phyloP scores from a whole-genome alignment of 2,329 filamentous ascomycete species.

The Nigrospora osmanthi region DNA sequence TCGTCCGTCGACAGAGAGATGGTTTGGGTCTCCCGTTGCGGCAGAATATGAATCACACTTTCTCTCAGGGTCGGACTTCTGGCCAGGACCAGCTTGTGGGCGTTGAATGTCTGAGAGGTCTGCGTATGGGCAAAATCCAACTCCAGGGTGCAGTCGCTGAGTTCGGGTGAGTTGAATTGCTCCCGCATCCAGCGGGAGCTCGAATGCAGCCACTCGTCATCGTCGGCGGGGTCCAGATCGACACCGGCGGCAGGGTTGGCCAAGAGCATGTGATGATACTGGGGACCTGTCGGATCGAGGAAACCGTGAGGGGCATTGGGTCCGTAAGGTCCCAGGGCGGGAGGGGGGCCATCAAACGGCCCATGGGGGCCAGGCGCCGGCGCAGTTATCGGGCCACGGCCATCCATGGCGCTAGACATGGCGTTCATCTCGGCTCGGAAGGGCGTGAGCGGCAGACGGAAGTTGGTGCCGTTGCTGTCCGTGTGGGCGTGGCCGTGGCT shows the following conservation, averaged over 20 bases:
- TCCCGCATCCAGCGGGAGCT: conserved; percentile 4
- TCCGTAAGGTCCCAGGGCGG: conserved; percentile 30
- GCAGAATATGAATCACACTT: conserved; percentile 18
- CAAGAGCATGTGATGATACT: conserved; percentile 28
- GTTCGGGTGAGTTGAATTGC: conserved; percentile 28
- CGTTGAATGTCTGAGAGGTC: conserved; percentile 10
- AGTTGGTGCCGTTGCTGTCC: conserved; percentile 15
- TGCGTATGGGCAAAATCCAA: conserved; percentile 25
- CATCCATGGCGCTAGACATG: conserved; percentile 13
- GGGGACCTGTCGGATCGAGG: conserved; percentile 52
- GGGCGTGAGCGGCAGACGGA: conserved; percentile 14
- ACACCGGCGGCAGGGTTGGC: conserved; percentile 15
- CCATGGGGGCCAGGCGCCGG: conserved; percentile 15
- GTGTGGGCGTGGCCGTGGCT: conserved; percentile 17
- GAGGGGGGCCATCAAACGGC: conserved; percentile 23
- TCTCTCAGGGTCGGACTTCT: conserved; percentile 37
- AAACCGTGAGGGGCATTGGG: conserved; percentile 54
- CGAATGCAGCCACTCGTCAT: no score
- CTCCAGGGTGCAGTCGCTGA: conserved; percentile 34
- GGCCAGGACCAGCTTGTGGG: conserved; percentile 47
- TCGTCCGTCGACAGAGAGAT: conserved; percentile 41
- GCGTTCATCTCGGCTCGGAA: conserved; percentile 17
- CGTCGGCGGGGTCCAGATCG: conserved; percentile 5
- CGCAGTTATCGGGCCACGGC: conserved; percentile 13
- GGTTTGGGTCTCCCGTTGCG: conserved; percentile 23